Percentiles rank a stretch among this genome's conserved stretches.
These are phyloP conservation scores for Hypoxylon rubiginosum DNA, from an alignment of 2,329 filamentous ascomycete species.

Conservation along the genomic window DNA sequence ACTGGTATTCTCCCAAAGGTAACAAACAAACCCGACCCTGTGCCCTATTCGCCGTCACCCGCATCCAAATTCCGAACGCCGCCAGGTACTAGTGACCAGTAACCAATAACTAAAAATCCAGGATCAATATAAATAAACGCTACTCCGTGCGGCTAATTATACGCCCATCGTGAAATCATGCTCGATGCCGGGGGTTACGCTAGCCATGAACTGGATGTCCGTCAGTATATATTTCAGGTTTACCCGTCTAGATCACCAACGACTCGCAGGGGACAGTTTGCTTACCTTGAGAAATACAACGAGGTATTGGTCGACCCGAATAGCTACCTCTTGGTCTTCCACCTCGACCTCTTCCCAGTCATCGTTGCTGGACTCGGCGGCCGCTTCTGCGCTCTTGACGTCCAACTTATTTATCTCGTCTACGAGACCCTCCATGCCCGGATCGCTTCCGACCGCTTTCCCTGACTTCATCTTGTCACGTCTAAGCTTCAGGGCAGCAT, in stretches of 20 bases:
- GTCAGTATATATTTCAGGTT: conserved; percentile 44
- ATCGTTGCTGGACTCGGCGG: conserved; percentile 66
- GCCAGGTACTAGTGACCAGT: conserved; percentile 12
- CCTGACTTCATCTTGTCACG: conserved; percentile 81
- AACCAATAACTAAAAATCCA: conserved; percentile 10
- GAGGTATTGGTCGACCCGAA: conserved; percentile 89
- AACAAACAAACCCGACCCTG: conserved; percentile 33
- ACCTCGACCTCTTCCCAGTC: conserved; percentile 77
- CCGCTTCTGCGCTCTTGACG: conserved; percentile 65
- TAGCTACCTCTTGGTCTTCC: conserved; percentile 81
- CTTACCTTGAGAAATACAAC: conserved; percentile 87
- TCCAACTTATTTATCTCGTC: conserved; percentile 80
- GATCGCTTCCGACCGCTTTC: conserved; percentile 63
- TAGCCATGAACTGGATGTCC: conserved; percentile 75
- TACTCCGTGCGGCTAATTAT: conserved; percentile 55
- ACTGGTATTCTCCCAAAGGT: conserved; percentile 28
- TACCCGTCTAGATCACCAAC: neutral
- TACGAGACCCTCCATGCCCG: conserved; percentile 86
- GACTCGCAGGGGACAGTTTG: neutral
- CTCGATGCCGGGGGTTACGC: conserved; percentile 96
- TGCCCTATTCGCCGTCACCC: conserved; percentile 33
- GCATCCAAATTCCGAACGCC: conserved; percentile 44
- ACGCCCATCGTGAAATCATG: conserved; percentile 98
- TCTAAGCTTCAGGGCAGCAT: conserved; percentile 90
- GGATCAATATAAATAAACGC: conserved; percentile 42